Percentiles rank a stretch among this genome's conserved stretches.
phyloP scores from a whole-genome alignment of 1,139 yeast species.

The Kurtzmaniella natalensis region DNA sequence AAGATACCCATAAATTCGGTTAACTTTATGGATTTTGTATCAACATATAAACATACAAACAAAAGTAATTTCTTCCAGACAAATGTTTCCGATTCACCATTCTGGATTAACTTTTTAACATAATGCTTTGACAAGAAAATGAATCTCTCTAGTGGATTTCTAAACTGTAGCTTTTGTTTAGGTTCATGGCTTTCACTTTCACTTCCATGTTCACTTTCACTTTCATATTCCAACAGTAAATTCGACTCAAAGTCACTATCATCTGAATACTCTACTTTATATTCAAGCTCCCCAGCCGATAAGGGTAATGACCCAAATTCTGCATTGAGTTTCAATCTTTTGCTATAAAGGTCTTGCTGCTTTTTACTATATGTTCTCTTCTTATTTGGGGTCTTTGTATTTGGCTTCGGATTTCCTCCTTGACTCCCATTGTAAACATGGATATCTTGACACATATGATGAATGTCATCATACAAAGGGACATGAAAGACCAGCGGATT shows the following conservation, averaged over 20 bases:
- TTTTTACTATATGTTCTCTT: no score
- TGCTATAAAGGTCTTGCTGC: no score
- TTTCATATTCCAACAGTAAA: conserved; percentile 9
- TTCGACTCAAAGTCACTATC: conserved; percentile 23
- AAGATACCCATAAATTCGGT: conserved; percentile 10
- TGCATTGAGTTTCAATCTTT: no score
- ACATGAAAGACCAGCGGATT: no score
- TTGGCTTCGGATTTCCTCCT: no score
- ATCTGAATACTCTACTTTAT: conserved; percentile 31
- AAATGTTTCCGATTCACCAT: conserved; percentile 25
- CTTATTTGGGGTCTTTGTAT: no score
- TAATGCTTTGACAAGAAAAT: conserved; percentile 9
- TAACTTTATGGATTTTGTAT: conserved; percentile 10
- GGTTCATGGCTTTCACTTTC: conserved; percentile 8
- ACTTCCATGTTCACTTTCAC: conserved; percentile 18
- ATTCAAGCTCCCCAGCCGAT: conserved; percentile 6
- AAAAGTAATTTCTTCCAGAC: conserved; percentile 25
- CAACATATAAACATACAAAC: conserved; percentile 18
- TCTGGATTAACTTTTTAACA: conserved; percentile 14
- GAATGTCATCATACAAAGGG: no score
- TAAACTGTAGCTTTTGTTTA: not conserved
- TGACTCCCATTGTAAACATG: no score
- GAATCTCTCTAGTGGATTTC: not conserved
- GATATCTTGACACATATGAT: no score
- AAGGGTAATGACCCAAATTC: no score